Evolutionary conservation across 2,329 filamentous ascomycete species (phyloP).

Genomic region (Chaetomium sp.): DNA sequence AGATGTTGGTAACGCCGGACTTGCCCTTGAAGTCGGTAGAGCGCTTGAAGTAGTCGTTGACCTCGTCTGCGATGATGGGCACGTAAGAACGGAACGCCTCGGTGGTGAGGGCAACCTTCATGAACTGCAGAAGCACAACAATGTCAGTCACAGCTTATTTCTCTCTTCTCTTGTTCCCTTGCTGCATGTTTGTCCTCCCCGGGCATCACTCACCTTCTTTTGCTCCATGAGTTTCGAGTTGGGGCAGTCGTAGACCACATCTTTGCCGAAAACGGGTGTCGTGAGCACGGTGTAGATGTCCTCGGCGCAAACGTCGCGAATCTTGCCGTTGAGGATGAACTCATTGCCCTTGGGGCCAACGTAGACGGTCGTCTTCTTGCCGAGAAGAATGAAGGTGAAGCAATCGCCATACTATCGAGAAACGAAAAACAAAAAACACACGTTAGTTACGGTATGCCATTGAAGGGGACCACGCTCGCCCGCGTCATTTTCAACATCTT

Average conservation of each 20-base stretch:
- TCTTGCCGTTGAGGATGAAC: conserved; percentile 50
- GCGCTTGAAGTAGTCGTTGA: conserved; percentile 55
- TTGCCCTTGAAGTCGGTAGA: conserved; percentile 51
- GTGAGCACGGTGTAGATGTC: conserved; percentile 47
- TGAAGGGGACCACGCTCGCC: no score
- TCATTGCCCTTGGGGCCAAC: conserved; percentile 47
- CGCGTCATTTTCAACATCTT: no score
- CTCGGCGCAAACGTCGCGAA: conserved; percentile 47
- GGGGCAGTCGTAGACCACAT: conserved; percentile 79
- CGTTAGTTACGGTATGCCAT: background rate
- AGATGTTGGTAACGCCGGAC: conserved; percentile 57
- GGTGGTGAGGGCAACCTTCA: conserved; percentile 64
- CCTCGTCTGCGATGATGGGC: conserved; percentile 63
- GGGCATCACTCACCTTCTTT: conserved; percentile 55
- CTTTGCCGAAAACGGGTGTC: conserved; percentile 61
- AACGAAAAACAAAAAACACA: background rate
- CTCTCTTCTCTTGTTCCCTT: background rate
- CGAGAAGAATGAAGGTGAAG: conserved; percentile 49
- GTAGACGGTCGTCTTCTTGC: conserved; percentile 44
- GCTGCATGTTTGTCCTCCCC: background rate
- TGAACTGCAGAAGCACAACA: conserved; percentile 41
- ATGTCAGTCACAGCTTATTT: conserved; percentile 5
- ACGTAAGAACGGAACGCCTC: conserved; percentile 61
- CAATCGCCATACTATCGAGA: conserved; percentile 41
- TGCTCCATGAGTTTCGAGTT: conserved; percentile 84